Percentiles rank a stretch among this genome's conserved stretches.
phyloP scores from a whole-genome alignment of 225 moss, liverwort and hornwort species.

The Polytrichum commune region DNA sequence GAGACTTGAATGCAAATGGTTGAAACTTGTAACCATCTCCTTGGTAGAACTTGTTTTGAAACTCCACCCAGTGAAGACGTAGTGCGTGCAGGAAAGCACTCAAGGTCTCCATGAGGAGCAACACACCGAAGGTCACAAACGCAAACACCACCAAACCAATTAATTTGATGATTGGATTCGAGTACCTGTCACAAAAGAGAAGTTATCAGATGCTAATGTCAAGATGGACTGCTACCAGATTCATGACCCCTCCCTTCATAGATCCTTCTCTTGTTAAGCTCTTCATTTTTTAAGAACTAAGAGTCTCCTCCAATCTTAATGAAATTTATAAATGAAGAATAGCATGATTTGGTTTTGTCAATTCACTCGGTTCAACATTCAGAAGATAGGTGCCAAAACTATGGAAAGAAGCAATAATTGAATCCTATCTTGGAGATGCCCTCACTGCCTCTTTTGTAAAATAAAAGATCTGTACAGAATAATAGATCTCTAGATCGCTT shows the following conservation, averaged over 20 bases:
- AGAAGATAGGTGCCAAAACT: not conserved
- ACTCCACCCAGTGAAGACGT: conserved; percentile 97
- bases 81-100: conserved; percentile 96
- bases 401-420: not conserved
- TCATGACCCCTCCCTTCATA: not conserved
- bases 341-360: not conserved
- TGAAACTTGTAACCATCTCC: conserved; percentile 97
- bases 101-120: conserved; percentile 89
- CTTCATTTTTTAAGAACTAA: not conserved
- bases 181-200: conserved; percentile 55
- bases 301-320: not conserved
- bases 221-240: not conserved
- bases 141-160: conserved; percentile 78
- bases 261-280: not conserved
- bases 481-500: not conserved
- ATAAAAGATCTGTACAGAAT: not conserved
- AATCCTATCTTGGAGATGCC: not conserved
- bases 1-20: conserved; percentile 46
- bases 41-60: conserved; percentile 89
- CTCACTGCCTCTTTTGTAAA: too few species aligned
- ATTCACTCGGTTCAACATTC: not conserved
- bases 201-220: not conserved
- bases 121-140: conserved; percentile 74
- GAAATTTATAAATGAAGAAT: not conserved
- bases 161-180: conserved; percentile 60